A percentile compares a stretch with the other conserved stretches of the same genome.
These are phyloP conservation scores for Thalassiosira profunda DNA, from an alignment of 108 stramenopile species.

Conservation along the genomic window DNA sequence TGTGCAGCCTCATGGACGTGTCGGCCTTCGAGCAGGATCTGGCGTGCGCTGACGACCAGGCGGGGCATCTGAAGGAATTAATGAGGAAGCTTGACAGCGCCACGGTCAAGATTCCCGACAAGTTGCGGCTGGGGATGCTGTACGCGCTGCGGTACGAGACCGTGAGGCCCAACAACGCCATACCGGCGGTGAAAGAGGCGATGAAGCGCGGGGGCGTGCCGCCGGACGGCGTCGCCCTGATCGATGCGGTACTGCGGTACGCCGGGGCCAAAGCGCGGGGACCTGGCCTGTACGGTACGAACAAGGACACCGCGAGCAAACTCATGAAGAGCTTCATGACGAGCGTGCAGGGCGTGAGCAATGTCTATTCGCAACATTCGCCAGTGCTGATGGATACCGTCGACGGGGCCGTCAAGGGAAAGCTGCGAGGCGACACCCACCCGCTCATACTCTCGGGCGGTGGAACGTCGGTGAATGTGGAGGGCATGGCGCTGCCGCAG, in stretches of 20 bases:
- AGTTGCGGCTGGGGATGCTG: slow-evolving; percentile 96
- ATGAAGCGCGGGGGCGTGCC: slow-evolving; percentile 94
- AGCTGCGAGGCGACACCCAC: slow-evolving; percentile 81
- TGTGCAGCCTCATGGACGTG: slow-evolving; percentile 95
- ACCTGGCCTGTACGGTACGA: slow-evolving; percentile 93
- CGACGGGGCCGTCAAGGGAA: slow-evolving; percentile 85
- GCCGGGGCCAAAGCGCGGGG: slow-evolving; percentile 85
- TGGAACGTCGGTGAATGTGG: slow-evolving; percentile 30
- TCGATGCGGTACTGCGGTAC: slow-evolving; percentile 92
- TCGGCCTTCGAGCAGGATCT: slow-evolving; percentile 99
- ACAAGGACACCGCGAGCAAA: slow-evolving; percentile 83
- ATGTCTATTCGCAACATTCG: slow-evolving; percentile 98
- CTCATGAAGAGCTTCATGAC: slow-evolving; percentile 95
- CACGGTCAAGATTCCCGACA: slow-evolving; percentile 91
- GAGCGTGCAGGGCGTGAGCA: slow-evolving; percentile 95
- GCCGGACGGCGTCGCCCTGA: slow-evolving; percentile 86
- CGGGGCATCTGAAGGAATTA: slow-evolving; percentile 87
- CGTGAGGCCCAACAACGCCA: slow-evolving; percentile 74
- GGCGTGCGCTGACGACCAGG: slow-evolving; percentile 95
- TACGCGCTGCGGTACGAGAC: slow-evolving; percentile 98
- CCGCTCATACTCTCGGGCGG: slow-evolving; percentile 69
- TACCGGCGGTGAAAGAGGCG: slow-evolving; percentile 71
- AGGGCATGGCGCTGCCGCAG: slow-evolving; percentile 56
- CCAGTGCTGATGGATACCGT: slow-evolving; percentile 94
- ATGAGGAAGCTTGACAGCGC: slow-evolving; percentile 88